Conservation (phyloP, 352 stramenopile genomes). For the Blastocystis sp. region DNA sequence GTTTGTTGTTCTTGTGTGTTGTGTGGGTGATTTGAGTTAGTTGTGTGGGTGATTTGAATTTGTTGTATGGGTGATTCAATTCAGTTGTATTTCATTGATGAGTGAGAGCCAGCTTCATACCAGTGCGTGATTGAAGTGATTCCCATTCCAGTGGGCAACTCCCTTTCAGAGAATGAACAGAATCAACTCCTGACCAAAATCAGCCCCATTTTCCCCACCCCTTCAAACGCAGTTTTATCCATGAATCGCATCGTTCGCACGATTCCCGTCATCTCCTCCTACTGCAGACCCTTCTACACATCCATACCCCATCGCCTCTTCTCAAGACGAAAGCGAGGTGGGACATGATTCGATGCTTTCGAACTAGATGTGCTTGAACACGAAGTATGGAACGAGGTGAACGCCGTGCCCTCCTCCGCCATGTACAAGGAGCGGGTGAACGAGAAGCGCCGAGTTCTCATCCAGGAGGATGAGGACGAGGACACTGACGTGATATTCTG, state of each 20-base stretch:
- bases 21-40: too few relatives aligned
- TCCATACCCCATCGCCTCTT: neutral
- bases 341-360: neutral
- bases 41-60: too few relatives aligned
- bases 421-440: conserved; percentile 26
- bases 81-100: too few relatives aligned
- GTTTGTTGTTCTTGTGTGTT: too few relatives aligned
- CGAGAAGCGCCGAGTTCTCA: conserved; percentile 7
- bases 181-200: neutral
- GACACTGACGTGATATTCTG: conserved; percentile 63
- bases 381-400: neutral
- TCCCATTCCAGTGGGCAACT: too few relatives aligned
- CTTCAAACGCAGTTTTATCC: neutral
- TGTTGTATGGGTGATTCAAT: too few relatives aligned
- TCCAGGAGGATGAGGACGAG: conserved; percentile 52
- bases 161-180: too few relatives aligned
- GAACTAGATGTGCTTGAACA: neutral
- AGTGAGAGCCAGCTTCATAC: too few relatives aligned
- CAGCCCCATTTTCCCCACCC: neutral
- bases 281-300: neutral
- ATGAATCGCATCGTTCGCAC: neutral
- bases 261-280: neutral
- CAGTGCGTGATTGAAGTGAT: too few relatives aligned
- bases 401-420: neutral
- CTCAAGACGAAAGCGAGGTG: neutral